Percentiles rank a stretch among this genome's conserved stretches.
Conservation (phyloP, 805 yeast species). For the Kluyveromyces aestuarii region DNA sequence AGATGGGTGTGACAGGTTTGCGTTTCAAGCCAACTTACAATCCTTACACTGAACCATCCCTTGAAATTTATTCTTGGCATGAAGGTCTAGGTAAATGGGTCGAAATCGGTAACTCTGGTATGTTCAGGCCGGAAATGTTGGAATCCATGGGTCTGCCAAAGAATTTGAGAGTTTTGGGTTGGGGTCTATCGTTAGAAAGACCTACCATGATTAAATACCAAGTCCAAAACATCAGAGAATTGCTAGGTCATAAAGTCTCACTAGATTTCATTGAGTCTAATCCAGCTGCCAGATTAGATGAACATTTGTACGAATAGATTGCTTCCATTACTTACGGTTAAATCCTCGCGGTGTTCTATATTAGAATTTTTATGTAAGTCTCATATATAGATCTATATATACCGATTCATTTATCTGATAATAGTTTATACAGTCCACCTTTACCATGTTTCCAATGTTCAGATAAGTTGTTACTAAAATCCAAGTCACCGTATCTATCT, state of each 20-base stretch:
- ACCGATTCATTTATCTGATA: not conserved
- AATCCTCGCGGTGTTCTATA: not conserved
- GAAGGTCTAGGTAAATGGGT: constrained; percentile 94
- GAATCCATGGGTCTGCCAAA: constrained; percentile 97
- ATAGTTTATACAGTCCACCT: not conserved
- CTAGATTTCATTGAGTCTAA: constrained; percentile 90
- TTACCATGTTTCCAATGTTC: constrained; percentile 13
- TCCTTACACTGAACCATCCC: constrained; percentile 98
- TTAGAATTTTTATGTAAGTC: not conserved
- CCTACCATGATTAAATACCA: constrained; percentile 99
- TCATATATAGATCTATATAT: not conserved
- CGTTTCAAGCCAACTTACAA: constrained; percentile 98
- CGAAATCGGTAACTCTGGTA: constrained; percentile 98
- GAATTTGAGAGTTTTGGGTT: constrained; percentile 88
- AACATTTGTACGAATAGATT: constrained; percentile 38
- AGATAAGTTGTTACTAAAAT: constrained; percentile 16
- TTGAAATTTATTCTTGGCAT: constrained; percentile 97
- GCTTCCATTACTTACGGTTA: not conserved
- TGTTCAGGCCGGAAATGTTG: constrained; percentile 99
- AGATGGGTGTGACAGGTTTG: constrained; percentile 93
- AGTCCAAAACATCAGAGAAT: constrained; percentile 90
- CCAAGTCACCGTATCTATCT: constrained; percentile 28
- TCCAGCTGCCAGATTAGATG: constrained; percentile 96
- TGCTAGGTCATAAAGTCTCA: constrained; percentile 93
- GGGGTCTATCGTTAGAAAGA: constrained; percentile 95